These are phyloP conservation scores for Dentipellis sp. DNA, from an alignment of 768 basidiomycete genomes.

Conservation along the genomic window DNA sequence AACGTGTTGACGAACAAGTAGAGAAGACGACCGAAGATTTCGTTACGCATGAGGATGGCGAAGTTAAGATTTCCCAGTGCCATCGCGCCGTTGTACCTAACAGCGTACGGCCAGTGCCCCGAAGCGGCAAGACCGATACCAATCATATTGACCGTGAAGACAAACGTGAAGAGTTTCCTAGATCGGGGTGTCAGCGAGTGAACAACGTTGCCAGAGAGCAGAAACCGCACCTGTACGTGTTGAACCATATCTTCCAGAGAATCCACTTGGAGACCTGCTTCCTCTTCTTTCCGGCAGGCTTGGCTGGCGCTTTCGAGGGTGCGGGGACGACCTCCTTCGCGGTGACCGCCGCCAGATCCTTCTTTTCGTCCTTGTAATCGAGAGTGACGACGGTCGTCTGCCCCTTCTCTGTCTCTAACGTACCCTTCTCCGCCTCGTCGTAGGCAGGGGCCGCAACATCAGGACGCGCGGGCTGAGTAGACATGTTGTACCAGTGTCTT, in stretches of 20 bases:
- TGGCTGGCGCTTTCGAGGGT: constrained; percentile 21
- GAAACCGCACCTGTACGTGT: constrained; percentile 55
- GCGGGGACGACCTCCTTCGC: constrained; percentile 26
- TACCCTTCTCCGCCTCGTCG: constrained; percentile 23
- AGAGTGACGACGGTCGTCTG: constrained; percentile 3
- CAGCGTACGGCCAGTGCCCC: constrained; percentile 61
- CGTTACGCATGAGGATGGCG: constrained; percentile 73
- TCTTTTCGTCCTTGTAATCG: constrained; percentile 13
- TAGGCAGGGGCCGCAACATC: constrained; percentile 15
- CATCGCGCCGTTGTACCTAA: constrained; percentile 56
- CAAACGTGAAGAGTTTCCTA: constrained; percentile 68
- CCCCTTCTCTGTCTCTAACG: constrained; percentile 12
- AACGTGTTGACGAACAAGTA: constrained; percentile 63
- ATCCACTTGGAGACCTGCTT: constrained; percentile 53
- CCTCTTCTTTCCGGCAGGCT: constrained; percentile 33
- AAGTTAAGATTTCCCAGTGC: constrained; percentile 66
- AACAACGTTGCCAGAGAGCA: neutral
- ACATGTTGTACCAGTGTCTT: constrained; percentile 12
- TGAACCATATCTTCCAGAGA: constrained; percentile 63
- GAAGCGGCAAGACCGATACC: constrained; percentile 52
- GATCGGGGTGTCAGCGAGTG: constrained; percentile 1
- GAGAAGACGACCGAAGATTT: constrained; percentile 70
- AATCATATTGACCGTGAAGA: constrained; percentile 49
- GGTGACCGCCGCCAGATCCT: constrained; percentile 22
- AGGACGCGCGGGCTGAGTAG: constrained; percentile 8